phyloP scores from a whole-genome alignment of 345 rosid species.

The Acer saccharum region DNA sequence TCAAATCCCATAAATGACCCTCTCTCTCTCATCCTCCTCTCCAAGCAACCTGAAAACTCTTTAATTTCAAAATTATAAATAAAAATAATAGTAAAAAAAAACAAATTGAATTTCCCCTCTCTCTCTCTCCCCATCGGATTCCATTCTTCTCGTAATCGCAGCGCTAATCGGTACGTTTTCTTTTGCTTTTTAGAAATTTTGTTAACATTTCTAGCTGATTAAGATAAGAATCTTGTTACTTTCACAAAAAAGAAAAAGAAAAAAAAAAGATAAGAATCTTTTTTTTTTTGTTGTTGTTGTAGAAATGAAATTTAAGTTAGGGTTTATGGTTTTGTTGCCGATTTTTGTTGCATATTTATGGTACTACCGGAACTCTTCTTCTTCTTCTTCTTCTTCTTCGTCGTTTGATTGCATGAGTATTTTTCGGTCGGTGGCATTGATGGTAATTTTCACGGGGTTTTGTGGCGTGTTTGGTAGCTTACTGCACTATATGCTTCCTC shows the following conservation, averaged over 20 bases:
- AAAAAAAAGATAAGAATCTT: neutral
- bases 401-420: neutral
- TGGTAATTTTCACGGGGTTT: constrained; percentile 41
- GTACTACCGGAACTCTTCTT: neutral
- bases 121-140: constrained; percentile 18
- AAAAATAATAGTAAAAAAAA: neutral
- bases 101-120: too few species aligned
- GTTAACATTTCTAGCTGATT: neutral
- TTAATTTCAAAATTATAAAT: too few species aligned
- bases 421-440: constrained; percentile 22
- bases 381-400: neutral
- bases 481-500: constrained; percentile 95
- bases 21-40: neutral
- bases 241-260: too few species aligned
- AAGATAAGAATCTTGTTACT: neutral
- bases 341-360: constrained; percentile 20
- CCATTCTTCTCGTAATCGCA: constrained; percentile 46
- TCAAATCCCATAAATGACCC: constrained; percentile 26
- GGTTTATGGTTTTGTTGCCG: constrained; percentile 32
- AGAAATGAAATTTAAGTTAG: constrained; percentile 28
- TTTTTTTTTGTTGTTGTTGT: constrained; percentile 10
- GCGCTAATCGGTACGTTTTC: constrained; percentile 64
- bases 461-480: constrained; percentile 56
- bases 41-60: neutral
- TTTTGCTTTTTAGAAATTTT: neutral